These are phyloP conservation scores for Lobosporangium transversale DNA, from an alignment of 192 early-diverging fungal species.

Conservation along the genomic window DNA sequence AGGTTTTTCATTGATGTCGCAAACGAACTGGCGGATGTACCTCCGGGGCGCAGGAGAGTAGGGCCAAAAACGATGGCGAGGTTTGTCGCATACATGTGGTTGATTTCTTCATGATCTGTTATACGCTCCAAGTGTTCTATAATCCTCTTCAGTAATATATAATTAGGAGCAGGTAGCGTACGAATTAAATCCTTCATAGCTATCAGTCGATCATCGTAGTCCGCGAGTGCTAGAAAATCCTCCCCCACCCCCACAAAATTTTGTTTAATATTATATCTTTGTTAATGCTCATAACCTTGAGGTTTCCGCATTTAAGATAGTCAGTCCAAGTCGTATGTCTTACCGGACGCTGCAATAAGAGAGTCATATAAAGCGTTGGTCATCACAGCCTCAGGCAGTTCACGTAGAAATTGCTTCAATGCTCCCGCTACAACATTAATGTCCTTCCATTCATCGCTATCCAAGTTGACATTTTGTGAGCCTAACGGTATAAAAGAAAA, in stretches of 20 bases:
- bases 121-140: constrained; percentile 79
- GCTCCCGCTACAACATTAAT: constrained; percentile 89
- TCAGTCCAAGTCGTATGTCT: no score
- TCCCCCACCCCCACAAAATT: no score
- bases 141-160: constrained; percentile 71
- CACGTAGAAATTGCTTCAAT: constrained; percentile 93
- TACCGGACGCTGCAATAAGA: constrained; percentile 80
- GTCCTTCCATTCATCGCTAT: constrained; percentile 69
- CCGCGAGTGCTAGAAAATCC: constrained; percentile 60
- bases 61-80: constrained; percentile 97
- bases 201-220: constrained; percentile 78
- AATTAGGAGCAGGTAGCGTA: constrained; percentile 70
- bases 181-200: constrained; percentile 75
- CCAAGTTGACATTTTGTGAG: constrained; percentile 62
- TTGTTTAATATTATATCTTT: no score
- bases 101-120: constrained; percentile 80
- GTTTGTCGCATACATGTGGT: constrained; percentile 92
- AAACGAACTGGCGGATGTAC: constrained; percentile 63
- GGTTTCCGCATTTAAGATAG: no score
- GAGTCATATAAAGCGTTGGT: constrained; percentile 86
- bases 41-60: constrained; percentile 77
- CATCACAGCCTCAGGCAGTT: constrained; percentile 92
- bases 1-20: constrained; percentile 76
- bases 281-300: no score
- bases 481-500: constrained; percentile 15